A percentile compares a stretch with the other conserved stretches of the same genome.
Conservation (phyloP, 179 eudicot species). For the Carnegiea gigantea region DNA sequence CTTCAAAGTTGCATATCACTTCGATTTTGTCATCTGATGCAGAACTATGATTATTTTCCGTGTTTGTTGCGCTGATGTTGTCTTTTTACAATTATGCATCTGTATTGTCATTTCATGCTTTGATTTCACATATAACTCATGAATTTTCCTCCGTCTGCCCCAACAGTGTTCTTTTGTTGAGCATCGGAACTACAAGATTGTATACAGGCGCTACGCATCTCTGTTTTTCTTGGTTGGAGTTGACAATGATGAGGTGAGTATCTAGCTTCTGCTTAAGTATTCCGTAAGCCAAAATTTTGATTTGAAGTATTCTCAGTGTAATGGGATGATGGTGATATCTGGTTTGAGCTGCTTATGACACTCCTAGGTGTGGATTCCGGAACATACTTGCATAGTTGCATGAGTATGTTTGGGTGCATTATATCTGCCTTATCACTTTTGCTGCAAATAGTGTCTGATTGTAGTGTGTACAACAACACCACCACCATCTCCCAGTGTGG, state of each 20-base stretch:
- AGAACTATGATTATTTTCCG: not conserved
- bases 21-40: not conserved
- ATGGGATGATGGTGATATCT: not conserved
- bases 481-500: too few species aligned
- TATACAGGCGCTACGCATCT: constrained; percentile 95
- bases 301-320: constrained; percentile 2
- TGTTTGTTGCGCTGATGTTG: not conserved
- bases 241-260: constrained; percentile 94
- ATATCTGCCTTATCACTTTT: too few species aligned
- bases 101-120: not conserved
- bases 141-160: not conserved
- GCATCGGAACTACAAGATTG: constrained; percentile 97
- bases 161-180: constrained; percentile 97
- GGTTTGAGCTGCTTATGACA: not conserved
- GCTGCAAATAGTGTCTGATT: too few species aligned
- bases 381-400: not conserved
- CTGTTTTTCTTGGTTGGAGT: constrained; percentile 97
- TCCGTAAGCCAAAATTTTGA: not conserved
- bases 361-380: not conserved
- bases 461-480: too few species aligned
- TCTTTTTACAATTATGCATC: not conserved
- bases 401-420: not conserved
- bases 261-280: not conserved
- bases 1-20: not conserved
- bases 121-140: constrained; percentile 1